A percentile compares a stretch with the other conserved stretches of the same genome.
Conservation (phyloP, 73 alveolate genomes). For the Paraurostyla sp. region DNA sequence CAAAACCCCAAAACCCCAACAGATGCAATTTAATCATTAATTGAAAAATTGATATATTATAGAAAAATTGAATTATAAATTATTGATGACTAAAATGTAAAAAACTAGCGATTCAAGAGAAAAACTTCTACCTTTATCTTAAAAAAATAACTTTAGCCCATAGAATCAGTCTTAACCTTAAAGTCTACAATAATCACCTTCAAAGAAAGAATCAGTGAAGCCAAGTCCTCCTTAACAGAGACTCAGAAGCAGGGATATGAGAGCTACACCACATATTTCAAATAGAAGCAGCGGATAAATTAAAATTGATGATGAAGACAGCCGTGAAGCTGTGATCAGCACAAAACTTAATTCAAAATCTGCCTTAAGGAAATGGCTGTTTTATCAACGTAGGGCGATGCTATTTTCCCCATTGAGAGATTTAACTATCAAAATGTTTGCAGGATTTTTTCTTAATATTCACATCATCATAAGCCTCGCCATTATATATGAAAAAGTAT, state of each 20-base stretch:
- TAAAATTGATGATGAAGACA: not conserved
- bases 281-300: not conserved
- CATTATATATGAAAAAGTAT: conserved; percentile 14
- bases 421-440: not conserved
- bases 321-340: not conserved
- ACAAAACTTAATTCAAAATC: not conserved
- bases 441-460: not conserved
- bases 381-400: not conserved
- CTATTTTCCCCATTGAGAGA: not conserved
- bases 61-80: not conserved
- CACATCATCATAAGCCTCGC: not conserved
- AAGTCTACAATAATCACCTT: not conserved
- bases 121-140: not conserved
- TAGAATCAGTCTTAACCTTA: not conserved
- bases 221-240: not conserved
- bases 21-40: too few species aligned
- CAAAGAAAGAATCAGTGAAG: too few species aligned
- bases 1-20: too few species aligned
- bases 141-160: not conserved
- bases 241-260: not conserved
- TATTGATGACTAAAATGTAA: conserved; percentile 19
- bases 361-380: not conserved
- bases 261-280: not conserved
- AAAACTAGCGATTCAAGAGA: conserved; percentile 47
- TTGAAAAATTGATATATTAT: too few species aligned